phyloP scores from a whole-genome alignment of 306 rosid species.

The Cucurbita maxima region DNA sequence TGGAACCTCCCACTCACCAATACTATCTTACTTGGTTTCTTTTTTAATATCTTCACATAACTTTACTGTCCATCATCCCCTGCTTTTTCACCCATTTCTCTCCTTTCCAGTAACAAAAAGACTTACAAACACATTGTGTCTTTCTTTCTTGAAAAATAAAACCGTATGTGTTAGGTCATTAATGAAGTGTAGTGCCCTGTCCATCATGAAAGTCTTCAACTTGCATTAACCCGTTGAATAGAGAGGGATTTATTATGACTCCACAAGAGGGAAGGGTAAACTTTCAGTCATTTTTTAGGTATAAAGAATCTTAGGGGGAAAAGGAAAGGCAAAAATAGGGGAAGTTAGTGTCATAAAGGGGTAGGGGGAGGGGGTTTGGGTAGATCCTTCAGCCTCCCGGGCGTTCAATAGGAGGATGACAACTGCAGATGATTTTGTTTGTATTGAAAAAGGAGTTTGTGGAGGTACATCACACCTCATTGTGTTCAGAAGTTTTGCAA shows the following conservation, averaged over 20 bases:
- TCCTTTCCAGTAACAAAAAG: neutral
- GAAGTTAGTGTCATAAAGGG: neutral
- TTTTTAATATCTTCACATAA: constrained; percentile 9
- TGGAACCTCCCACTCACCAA: constrained; percentile 36
- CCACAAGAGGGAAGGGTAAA: neutral
- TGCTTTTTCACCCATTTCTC: neutral
- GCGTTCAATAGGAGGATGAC: constrained; percentile 2
- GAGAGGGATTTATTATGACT: neutral
- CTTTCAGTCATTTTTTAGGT: neutral
- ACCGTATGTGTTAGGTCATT: neutral
- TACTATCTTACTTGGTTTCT: constrained; percentile 26
- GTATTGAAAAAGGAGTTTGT: neutral
- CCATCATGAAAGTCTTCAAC: neutral
- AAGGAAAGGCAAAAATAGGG: neutral
- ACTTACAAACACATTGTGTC: neutral
- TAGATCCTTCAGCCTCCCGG: constrained; percentile 2
- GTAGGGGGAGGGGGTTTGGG: neutral
- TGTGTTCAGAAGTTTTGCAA: constrained; percentile 1
- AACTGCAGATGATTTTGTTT: neutral
- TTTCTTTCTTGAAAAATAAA: too few species aligned
- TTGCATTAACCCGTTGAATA: neutral
- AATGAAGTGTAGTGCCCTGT: neutral
- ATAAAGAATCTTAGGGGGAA: too few species aligned
- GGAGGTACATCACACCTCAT: constrained; percentile 2
- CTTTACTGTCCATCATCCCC: neutral